These are phyloP conservation scores for Arthrobotrys musiformis DNA, from an alignment of 2,329 filamentous ascomycete genomes.

Conservation along the genomic window DNA sequence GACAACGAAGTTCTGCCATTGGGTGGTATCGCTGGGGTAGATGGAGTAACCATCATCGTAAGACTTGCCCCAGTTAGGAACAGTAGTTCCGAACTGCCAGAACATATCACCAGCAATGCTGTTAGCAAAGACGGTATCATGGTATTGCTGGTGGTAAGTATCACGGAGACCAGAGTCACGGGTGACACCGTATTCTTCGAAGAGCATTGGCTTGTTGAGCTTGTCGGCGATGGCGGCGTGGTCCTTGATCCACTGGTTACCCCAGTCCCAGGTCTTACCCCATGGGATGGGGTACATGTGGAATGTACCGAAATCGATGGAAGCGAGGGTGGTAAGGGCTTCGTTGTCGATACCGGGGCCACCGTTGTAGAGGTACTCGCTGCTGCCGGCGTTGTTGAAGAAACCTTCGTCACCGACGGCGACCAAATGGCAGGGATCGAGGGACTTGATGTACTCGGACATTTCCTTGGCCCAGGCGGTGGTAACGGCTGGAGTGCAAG, in stretches of 20 bases:
- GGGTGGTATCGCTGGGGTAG: conserved; percentile 37
- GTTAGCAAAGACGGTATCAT: conserved; percentile 55
- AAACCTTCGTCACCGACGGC: conserved; percentile 68
- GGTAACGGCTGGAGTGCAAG: conserved; percentile 64
- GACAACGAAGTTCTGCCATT: conserved; percentile 49
- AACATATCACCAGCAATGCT: conserved; percentile 57
- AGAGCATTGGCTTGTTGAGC: conserved; percentile 60
- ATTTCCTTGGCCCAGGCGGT: conserved; percentile 68
- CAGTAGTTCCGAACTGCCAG: conserved; percentile 58
- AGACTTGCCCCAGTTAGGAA: conserved; percentile 57
- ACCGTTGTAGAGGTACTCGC: conserved; percentile 66
- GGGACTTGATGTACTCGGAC: conserved; percentile 68
- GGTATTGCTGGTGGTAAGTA: conserved; percentile 56
- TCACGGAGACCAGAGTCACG: conserved; percentile 54
- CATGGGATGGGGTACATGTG: conserved; percentile 67
- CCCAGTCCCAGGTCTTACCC: conserved; percentile 63
- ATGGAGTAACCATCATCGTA: conserved; percentile 58
- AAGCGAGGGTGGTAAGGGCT: conserved; percentile 65
- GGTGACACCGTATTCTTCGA: conserved; percentile 58
- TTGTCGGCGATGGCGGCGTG: conserved; percentile 63
- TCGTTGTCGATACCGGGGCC: conserved; percentile 67
- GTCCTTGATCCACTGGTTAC: conserved; percentile 65
- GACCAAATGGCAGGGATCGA: conserved; percentile 68
- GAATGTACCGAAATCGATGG: conserved; percentile 68
- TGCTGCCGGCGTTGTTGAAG: conserved; percentile 62